Evolutionary conservation across 176 grass and related monocot genomes (phyloP), one percentile per base, ranked within the genome.

Genomic region (Elaeis guineensis): DNA sequence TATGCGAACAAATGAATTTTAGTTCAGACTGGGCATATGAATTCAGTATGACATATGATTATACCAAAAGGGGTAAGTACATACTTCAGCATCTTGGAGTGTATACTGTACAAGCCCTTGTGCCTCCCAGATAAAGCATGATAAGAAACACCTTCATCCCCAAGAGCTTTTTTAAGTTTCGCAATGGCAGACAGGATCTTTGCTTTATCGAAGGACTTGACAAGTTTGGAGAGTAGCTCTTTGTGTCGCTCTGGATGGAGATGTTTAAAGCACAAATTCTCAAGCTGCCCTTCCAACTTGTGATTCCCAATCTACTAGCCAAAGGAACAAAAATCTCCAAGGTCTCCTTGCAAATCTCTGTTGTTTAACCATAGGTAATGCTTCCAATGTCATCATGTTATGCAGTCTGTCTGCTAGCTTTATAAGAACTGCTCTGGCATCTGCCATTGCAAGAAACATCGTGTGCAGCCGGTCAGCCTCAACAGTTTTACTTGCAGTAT

Each of bases 331-430:
- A 89, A 39, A 89, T 84, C 51, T 89, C 77, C 69, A 71, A 61
- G 5, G 85, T 89, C 52, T 89, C 85, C 25, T 74, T 16, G 80
- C 80, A 62, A 83, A 80, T 60, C 80, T 76, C 35, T 84, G 69
- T 35, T 84, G 85, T 62, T 89, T 89, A 25, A 32, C 44, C 5
- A 65, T 26, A 20, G 73, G 64, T 7, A 89, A 70, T 26, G 76
- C 79, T 50, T 80, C 77, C 60, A 89, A 71, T 30, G 85, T 89
- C n/a, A 58, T 21, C 85, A 89, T 89, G 55, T 89, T 84, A 71
- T 89, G 85, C 6, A 89, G 29, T 5, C 85, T 81, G 23, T 89
- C 85, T 63, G 85, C 85, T 26, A 89, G 69, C 69, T 89, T 89
- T 74, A 82, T 87, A 29, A 87, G 75, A 61, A 87, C 78, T 35